These are phyloP conservation scores for Penicillium ochrochloron DNA, from an alignment of 495 filamentous ascomycete genomes.

Conservation along the genomic window DNA sequence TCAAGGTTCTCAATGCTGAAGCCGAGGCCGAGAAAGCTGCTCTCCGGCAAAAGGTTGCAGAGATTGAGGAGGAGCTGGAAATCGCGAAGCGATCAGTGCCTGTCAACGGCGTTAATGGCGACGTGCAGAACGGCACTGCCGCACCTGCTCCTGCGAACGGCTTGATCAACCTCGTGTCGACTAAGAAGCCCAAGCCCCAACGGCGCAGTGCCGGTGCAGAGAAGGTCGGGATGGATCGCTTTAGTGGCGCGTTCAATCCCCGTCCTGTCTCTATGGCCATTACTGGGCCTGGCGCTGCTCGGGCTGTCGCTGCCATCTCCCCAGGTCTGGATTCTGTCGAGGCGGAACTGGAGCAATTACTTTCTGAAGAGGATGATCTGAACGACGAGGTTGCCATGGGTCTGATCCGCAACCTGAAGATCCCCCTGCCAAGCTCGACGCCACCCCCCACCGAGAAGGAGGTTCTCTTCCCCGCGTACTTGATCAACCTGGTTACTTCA, in stretches of 20 bases:
- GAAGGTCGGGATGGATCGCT: conserved; percentile 77
- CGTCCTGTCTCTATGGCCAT: conserved; percentile 94
- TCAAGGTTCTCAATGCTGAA: conserved; percentile 68
- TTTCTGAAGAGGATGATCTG: conserved; percentile 92
- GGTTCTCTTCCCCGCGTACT: conserved; percentile 95
- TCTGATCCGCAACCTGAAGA: conserved; percentile 93
- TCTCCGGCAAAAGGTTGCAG: conserved; percentile 82
- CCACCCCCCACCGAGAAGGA: conserved; percentile 96
- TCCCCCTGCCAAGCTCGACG: conserved; percentile 79
- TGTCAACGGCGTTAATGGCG: conserved; percentile 60
- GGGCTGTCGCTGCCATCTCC: conserved; percentile 71
- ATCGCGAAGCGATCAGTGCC: conserved; percentile 72
- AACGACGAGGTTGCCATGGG: conserved; percentile 97
- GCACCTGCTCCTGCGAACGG: conserved; percentile 64
- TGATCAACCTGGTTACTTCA: conserved; percentile 98
- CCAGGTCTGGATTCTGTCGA: conserved; percentile 88
- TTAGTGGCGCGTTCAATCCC: conserved; percentile 90
- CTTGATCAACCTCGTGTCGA: conserved; percentile 94
- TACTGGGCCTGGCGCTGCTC: conserved; percentile 62
- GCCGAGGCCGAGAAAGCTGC: conserved; percentile 82
- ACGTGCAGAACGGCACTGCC: conserved; percentile 69
- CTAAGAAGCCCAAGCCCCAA: conserved; percentile 98
- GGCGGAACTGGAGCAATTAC: conserved; percentile 86
- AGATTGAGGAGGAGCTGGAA: conserved; percentile 92
- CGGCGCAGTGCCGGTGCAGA: conserved; percentile 92